phyloP scores from a whole-genome alignment of 306 rosid species.

The Medicago lupulina region DNA sequence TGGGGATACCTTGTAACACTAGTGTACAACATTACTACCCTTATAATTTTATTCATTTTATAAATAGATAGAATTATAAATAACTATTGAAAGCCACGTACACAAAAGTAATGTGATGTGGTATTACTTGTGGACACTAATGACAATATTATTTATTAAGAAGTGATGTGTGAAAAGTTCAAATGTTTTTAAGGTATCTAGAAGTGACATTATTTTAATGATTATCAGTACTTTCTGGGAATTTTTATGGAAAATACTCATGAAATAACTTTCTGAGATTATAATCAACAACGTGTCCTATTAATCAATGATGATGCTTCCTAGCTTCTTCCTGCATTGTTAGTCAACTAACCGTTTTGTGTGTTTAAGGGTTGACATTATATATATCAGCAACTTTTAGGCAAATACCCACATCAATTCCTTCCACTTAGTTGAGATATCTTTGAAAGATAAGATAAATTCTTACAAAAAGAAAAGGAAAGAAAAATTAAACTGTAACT shows the following conservation, averaged over 20 bases:
- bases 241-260: background rate
- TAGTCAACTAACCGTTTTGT: background rate
- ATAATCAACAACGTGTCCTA: slow-evolving; percentile 42
- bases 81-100: no score
- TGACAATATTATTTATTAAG: no score
- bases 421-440: background rate
- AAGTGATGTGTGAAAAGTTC: background rate
- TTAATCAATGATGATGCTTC: slow-evolving; percentile 37
- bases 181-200: background rate
- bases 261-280: no score
- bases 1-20: slow-evolving; percentile 22
- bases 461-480: no score
- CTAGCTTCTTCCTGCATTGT: slow-evolving; percentile 36
- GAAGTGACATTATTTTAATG: background rate
- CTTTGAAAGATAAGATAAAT: background rate
- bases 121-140: no score
- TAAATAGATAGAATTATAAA: no score
- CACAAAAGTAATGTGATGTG: no score
- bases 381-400: background rate
- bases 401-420: background rate
- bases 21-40: background rate
- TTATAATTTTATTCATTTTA: no score
- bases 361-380: background rate
- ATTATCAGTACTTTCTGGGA: background rate
- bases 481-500: background rate